phyloP scores from a whole-genome alignment of 2,329 filamentous ascomycete genomes.

The Aspergillus viridinutans region DNA sequence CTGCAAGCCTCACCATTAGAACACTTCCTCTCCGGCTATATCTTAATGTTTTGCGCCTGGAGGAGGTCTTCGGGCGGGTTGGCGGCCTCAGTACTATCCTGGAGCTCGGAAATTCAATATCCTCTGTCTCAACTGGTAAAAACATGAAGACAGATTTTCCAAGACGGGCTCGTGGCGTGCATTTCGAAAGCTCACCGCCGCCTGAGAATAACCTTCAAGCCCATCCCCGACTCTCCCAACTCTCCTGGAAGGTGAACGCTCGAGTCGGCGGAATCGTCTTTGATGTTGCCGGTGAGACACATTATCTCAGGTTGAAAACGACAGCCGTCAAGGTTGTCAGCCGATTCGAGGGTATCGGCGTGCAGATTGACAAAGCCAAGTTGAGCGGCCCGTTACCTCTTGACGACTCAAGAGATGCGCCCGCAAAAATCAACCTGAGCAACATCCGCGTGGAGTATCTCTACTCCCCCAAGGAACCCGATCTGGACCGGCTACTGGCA shows the following conservation, averaged over 20 bases:
- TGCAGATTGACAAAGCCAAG: conserved; percentile 72
- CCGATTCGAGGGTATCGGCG: conserved; percentile 65
- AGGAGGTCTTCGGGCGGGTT: conserved; percentile 83
- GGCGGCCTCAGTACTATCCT: conserved; percentile 88
- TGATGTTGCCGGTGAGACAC: conserved; percentile 71
- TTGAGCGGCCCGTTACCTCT: conserved; percentile 66
- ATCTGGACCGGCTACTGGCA: conserved; percentile 76
- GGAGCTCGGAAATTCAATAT: conserved; percentile 80
- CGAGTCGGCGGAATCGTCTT: conserved; percentile 73
- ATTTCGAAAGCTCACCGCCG: conserved; percentile 50
- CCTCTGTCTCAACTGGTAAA: conserved; percentile 61
- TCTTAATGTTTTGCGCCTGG: conserved; percentile 73
- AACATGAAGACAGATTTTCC: conserved; percentile 27
- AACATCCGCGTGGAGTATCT: conserved; percentile 71
- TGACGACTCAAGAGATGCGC: conserved; percentile 45
- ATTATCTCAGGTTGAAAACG: conserved; percentile 68
- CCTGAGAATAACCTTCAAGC: conserved; percentile 16
- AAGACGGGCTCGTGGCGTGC: conserved; percentile 48
- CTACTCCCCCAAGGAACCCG: conserved; percentile 67
- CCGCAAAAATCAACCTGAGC: conserved; percentile 59
- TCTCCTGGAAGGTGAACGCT: conserved; percentile 63
- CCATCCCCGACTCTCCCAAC: conserved; percentile 14
- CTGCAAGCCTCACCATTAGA: conserved; percentile 55
- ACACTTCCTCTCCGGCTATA: conserved; percentile 73
- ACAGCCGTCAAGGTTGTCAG: conserved; percentile 78